Percentiles rank a stretch among this genome's conserved stretches.
phyloP scores from a whole-genome alignment of 768 basidiomycete genomes.

The Suillus placidus region DNA sequence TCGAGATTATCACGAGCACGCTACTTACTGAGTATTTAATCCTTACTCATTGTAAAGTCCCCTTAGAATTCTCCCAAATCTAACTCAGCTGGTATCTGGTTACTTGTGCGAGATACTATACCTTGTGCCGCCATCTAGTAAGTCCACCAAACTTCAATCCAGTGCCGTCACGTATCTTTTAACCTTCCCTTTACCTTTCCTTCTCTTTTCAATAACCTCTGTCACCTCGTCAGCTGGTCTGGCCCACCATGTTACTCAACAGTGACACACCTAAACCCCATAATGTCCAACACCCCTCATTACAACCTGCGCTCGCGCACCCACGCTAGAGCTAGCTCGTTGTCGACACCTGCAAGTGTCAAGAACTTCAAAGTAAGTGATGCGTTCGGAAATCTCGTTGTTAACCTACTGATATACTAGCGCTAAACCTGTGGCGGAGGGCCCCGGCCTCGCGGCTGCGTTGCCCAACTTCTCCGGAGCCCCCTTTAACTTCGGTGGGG shows the following conservation, averaged over 20 bases:
- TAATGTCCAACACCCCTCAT: neutral
- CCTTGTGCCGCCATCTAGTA: neutral
- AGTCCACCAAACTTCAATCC: neutral
- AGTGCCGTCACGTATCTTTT: neutral
- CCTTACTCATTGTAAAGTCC: neutral
- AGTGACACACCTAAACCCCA: neutral
- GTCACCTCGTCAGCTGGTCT: neutral
- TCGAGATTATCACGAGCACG: neutral
- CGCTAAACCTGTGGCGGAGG: neutral
- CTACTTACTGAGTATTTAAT: neutral
- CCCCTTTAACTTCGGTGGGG: neutral
- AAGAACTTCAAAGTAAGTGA: neutral
- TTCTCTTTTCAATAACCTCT: neutral
- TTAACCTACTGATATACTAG: neutral
- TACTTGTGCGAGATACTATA: neutral
- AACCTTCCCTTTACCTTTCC: neutral
- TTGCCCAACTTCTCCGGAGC: neutral
- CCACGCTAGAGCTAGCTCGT: neutral
- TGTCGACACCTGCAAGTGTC: neutral
- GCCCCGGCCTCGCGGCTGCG: neutral
- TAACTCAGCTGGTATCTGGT: neutral
- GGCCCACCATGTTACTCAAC: neutral
- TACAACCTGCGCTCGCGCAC: neutral
- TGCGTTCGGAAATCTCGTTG: neutral
- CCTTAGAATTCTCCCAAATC: neutral